Base-by-base conservation (phyloP, 768 basidiomycete genomes). In the Termitomyces sp. region DNA sequence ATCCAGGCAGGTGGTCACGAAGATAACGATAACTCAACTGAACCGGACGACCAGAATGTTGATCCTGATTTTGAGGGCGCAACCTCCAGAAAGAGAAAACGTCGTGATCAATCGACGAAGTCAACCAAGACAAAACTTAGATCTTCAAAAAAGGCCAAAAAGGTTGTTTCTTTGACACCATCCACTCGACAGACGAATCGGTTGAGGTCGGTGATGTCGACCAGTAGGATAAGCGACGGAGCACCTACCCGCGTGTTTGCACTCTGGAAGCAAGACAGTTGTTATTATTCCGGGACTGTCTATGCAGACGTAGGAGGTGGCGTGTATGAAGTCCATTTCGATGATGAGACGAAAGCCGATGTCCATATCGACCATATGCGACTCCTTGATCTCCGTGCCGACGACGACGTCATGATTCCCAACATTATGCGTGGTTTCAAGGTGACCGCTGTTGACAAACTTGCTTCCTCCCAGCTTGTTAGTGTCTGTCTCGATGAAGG, bases 161-260 rank as follows among this genome's bases (percentile, higher is more conserved):
- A 71, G 55, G 54, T 62, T 58, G 17, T 67, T 51, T 69, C 70
- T 7, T 62, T 65, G 9, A 71, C 70, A 7, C 65, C 72, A 10
- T 53, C 60, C 21, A 69, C 69, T 19, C 73, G 73, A 41, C 72
- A 72, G 51, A 65, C 64, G 17, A 79, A 76, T 63, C 73, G 72
- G 29, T 56, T 77, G 40, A 75, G 78, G 45, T 78, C 78, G 27
- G 71, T 65, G 42, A 58, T 60, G 10, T 68, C 73, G 19, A 63
- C 64, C 10, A 67, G 65, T 54, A 61, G 62, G 38, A 48, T 51
- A 21, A 47, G 42, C 14, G 52, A 58, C 32, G 31, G 50, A 27
- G 58, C 64, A 6, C 73, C 79, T 21, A 86, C 85, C 12, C 81
- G 82, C 5, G 85, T 91, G n/a, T 84, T 88, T 62, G 89, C 86